Percentiles rank a stretch among this genome's conserved stretches.
Evolutionary conservation across 176 grass and related monocot species (phyloP).

Genomic region (Oryza coarctata): DNA sequence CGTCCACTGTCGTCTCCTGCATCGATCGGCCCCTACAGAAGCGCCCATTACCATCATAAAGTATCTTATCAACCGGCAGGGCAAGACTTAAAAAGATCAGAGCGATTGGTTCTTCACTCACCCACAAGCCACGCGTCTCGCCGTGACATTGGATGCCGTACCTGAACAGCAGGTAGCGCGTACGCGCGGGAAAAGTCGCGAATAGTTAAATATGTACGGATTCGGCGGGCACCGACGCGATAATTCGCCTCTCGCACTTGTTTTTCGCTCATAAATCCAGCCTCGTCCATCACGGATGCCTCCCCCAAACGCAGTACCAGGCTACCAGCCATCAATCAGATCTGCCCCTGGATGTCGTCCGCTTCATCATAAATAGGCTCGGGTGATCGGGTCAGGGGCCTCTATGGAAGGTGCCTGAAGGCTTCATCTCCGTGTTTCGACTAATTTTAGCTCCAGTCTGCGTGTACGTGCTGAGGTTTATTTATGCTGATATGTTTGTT

Average conservation of each 20-base stretch:
- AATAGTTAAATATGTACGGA: constrained; percentile 13
- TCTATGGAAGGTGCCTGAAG: constrained; percentile 12
- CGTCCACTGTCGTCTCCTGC: not conserved
- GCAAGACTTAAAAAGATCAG: not conserved
- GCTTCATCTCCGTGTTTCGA: not conserved
- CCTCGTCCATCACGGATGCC: constrained; percentile 41
- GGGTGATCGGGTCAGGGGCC: not conserved
- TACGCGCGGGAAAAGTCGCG: not conserved
- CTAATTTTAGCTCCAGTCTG: not conserved
- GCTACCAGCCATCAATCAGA: constrained; percentile 23
- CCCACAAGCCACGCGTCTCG: constrained; percentile 19
- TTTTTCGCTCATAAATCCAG: constrained; percentile 28
- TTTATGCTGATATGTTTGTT: constrained; percentile 16
- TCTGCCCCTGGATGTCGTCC: not conserved
- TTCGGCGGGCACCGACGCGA: constrained; percentile 36
- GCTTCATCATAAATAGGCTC: constrained; percentile 11
- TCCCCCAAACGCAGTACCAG: constrained; percentile 33
- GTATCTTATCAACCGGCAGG: not conserved
- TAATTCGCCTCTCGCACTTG: constrained; percentile 16
- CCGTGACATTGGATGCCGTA: constrained; percentile 9
- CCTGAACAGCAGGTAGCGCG: constrained; percentile 41
- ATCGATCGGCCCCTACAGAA: constrained; percentile 4
- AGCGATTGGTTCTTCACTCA: not conserved
- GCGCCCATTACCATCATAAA: not conserved
- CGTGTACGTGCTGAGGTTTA: constrained; percentile 14